Base-by-base conservation (phyloP, 2,329 filamentous ascomycete genomes). In the Sclerotinia minor region DNA sequence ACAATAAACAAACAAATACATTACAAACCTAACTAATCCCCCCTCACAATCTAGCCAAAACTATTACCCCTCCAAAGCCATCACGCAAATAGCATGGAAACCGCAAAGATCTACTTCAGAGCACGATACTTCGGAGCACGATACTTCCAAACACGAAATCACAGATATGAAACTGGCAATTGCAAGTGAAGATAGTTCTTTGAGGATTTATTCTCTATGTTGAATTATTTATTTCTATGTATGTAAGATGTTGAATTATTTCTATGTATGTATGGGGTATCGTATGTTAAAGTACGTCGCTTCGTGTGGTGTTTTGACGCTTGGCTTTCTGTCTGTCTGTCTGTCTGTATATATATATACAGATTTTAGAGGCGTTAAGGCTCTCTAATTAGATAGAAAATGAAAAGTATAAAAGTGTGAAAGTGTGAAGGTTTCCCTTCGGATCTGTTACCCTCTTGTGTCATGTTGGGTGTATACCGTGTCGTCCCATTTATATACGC, bases 11-110 rank as follows among this genome's bases (percentile, higher is more conserved):
- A n/a, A 0, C n/a, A 7, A 1, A n/a, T 11, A 29, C 45, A n/a
- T n/a, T n/a, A n/a, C n/a, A n/a, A 11, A 17, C 13, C 41, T 32
- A 45, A 29, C 17, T 5, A 17, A 19, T 29, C 9, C 41, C 49
- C 7, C 5, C 29, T 19, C 35, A 35, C 21, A 1, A 58, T 24
- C 41, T 38, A 85, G 84, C 9, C 74, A 85, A 61, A 85, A 82
- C 21, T 71, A 73, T 69, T 85, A 82, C 41, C 73, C 76, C 9
- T 71, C 72, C 7, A 78, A 76, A 64, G 68, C 73, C 45, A 75
- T 78, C 54, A 78, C 75, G 9, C 88, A 90, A 75, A 79, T 94
- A 47, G 83, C 88, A 9, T 94, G 91, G 91, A 83, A 87, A 70
- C 90, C 89, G 2, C 38, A 41, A 13, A 15, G 13, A 6, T 29